These are phyloP conservation scores for Neofusicoccum laricinum DNA, from an alignment of 2,329 filamentous ascomycete genomes.

Conservation along the genomic window DNA sequence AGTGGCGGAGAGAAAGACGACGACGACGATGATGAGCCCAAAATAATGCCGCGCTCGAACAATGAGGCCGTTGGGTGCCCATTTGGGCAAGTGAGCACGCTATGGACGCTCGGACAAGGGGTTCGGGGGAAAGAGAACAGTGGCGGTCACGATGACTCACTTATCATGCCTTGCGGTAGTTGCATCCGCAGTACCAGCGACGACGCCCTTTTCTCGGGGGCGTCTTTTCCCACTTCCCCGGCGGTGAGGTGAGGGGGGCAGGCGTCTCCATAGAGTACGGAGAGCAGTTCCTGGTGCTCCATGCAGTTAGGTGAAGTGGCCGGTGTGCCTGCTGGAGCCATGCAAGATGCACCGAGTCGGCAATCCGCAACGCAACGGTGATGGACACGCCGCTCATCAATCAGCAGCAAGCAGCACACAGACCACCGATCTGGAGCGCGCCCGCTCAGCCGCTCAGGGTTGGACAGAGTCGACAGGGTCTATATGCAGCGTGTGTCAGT, in stretches of 20 bases:
- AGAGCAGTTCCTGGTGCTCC: background rate
- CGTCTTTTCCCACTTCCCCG: background rate
- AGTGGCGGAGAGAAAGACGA: background rate
- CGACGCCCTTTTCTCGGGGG: background rate
- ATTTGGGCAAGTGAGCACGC: background rate
- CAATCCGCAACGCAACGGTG: background rate
- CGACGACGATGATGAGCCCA: background rate
- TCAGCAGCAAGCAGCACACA: background rate
- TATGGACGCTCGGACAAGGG: background rate
- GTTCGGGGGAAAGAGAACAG: background rate
- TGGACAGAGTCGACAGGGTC: background rate
- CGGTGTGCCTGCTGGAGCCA: background rate
- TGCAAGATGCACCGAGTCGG: background rate
- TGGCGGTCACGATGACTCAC: background rate
- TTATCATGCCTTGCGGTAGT: background rate
- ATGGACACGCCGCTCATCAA: background rate
- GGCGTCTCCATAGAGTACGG: background rate
- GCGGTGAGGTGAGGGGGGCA: background rate
- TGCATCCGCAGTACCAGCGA: background rate
- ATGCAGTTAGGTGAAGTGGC: background rate
- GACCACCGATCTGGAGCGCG: conserved; percentile 7
- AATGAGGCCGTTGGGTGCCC: background rate
- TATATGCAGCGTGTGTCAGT: background rate
- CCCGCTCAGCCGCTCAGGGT: conserved; percentile 8
- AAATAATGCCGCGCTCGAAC: conserved; percentile 6